Conservation (phyloP, 208 protist species). For the Novymonas esmeraldas region DNA sequence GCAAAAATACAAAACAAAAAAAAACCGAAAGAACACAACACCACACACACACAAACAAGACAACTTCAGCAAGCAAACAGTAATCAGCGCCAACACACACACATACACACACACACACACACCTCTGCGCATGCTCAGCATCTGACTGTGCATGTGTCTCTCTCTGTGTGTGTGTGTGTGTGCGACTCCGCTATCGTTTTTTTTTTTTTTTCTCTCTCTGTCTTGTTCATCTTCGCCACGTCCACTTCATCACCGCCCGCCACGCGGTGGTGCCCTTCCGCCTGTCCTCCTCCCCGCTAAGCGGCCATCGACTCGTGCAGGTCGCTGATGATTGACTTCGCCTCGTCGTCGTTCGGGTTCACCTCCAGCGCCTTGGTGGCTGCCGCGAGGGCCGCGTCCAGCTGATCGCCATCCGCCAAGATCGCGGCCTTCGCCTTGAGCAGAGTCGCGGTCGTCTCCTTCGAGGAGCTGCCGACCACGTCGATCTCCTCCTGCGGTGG, state of each 20-base stretch:
- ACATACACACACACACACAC: no score
- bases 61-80: no score
- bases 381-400: conserved; percentile 66
- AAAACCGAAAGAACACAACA: not conserved
- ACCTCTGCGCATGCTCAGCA: no score
- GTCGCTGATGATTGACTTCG: conserved; percentile 60
- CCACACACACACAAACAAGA: not conserved
- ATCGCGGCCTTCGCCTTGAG: conserved; percentile 91
- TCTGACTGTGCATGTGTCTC: no score
- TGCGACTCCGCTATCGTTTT: no score
- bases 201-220: not conserved
- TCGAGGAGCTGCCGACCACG: conserved; percentile 43
- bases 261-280: not conserved
- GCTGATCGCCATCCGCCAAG: conserved; percentile 74
- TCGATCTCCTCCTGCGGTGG: conserved; percentile 89
- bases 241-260: no score
- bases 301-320: conserved; percentile 48
- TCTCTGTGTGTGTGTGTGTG: no score
- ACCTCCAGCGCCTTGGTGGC: conserved; percentile 63
- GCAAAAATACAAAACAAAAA: not conserved
- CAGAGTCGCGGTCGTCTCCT: conserved; percentile 63
- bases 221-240: not conserved
- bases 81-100: no score
- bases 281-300: conserved; percentile 1
- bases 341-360: conserved; percentile 75